These are phyloP conservation scores for Mortierella hygrophila DNA, from an alignment of 192 early-diverging fungal genomes.

Conservation along the genomic window DNA sequence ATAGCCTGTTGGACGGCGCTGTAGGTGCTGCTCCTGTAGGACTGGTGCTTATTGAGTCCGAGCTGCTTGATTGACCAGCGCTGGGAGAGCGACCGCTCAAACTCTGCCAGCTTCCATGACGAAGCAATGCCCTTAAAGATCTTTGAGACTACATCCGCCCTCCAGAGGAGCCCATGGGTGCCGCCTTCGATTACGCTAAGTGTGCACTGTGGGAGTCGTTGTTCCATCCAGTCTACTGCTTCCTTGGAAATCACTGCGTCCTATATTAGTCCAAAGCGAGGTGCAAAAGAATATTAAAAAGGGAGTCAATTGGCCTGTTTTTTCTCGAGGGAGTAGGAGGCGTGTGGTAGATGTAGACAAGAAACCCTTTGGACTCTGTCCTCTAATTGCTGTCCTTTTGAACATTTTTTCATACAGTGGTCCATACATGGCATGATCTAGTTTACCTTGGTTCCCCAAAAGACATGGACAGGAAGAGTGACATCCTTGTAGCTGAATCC, in stretches of 20 bases:
- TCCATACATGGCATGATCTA: not conserved
- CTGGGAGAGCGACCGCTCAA: constrained; percentile 51
- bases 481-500: constrained; percentile 62
- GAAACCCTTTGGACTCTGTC: not conserved
- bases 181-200: constrained; percentile 59
- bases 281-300: not conserved
- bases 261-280: constrained; percentile 16
- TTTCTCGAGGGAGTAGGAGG: not conserved
- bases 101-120: constrained; percentile 54
- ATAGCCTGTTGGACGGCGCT: constrained; percentile 43
- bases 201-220: constrained; percentile 54
- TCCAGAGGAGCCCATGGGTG: constrained; percentile 55
- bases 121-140: constrained; percentile 59
- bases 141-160: constrained; percentile 56
- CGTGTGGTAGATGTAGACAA: not conserved
- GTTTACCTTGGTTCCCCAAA: constrained; percentile 60
- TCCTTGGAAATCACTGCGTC: constrained; percentile 54
- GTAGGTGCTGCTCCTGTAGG: constrained; percentile 46
- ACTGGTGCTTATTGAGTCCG: constrained; percentile 49
- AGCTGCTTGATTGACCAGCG: constrained; percentile 54
- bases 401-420: no score
- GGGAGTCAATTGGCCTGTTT: not conserved
- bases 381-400: no score
- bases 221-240: constrained; percentile 61
- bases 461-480: constrained; percentile 58